Base-by-base conservation (phyloP, 208 protist species). In the Trypanosoma congolense region DNA sequence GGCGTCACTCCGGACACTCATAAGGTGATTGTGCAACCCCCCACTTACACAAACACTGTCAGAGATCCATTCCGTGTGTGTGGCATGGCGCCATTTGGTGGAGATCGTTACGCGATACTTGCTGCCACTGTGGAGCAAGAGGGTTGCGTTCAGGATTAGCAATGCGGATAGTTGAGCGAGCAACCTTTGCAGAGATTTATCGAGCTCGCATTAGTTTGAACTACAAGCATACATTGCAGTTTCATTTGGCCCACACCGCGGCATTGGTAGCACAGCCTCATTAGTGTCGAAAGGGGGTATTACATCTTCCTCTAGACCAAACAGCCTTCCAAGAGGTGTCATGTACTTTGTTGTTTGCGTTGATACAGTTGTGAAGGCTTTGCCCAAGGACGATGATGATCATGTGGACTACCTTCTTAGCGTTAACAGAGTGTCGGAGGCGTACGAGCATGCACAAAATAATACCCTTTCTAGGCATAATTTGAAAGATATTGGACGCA, bases 141-240 rank as follows among this genome's bases (percentile, higher is more conserved):
- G 50, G 77, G 67, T 28, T 61, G 55, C 29, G 67, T 83, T 49
- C 67, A 26, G 75, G 79, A 26, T 54, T 87, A 21, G 79, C 85
- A 56, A 72, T 91, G 38, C 83, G 83, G 30, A 70, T 91, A 16
- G 83, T 91, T 54, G 65, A 79, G 26, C 75, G 79, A 22, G 19
- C 9, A 9, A 67, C 70, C 8, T 66, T 86, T 41, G 18, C 35
- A 29, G 67, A 83, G 31, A 46, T 82, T 49, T 87, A 78, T 51
- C 75, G 79, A 9, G 78, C 73, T 14, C 66, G 73, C 31, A 61
- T 88, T 38, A 56, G 68, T 6, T 56, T 75, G 4, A 66, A 65
- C 19, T 74, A 79, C 48, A 74, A 65, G 14, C 80, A 89, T 61
- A 71, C 81, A 21, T 53, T 89, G 53, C 81, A 89, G 60, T 73